Evolutionary conservation across 495 filamentous ascomycete species (phyloP), one percentile per base, ranked within the genome.

Genomic region (Podospora pseudoanserina): DNA sequence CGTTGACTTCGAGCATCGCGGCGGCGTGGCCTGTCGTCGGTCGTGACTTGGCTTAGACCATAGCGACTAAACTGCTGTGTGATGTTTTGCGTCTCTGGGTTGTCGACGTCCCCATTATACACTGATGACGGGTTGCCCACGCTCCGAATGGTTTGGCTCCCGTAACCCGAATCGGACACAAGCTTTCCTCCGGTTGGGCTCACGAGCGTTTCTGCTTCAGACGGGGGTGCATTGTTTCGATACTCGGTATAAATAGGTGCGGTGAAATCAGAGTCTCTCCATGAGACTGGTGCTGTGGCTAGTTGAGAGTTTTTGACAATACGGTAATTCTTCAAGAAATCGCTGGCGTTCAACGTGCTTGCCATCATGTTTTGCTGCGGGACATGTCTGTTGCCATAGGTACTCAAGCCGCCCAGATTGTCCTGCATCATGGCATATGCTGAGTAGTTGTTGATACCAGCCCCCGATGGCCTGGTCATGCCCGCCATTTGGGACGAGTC

Each of bases 111-210:
- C 23, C 77, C 80, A 66, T 77, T 80, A 7, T 84, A 78, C 13
- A 49, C 39, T 13, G 39, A 32, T 0, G 87, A 89, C 9, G 76
- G 79, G 13, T 84, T 82, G 0, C 81, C 79, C 60, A 79, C 73
- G 64, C 79, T 81, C 18, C 73, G 75, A 26, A 74, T 76, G 20
- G 71, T 67, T 62, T 75, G 74, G 65, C 84, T 89, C 11, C 81
- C 86, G 73, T 91, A 91, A 16, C 86, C 89, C 6, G 90, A 91
- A 72, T 92, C 90, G 1, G 83, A 85, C 2, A 80, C 78, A 27
- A 82, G 71, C 9, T 63, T 63, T 5, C 30, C n/a, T 11, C 80
- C 78, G 18, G 81, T 79, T 34, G 82, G 83, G 53, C 77, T 79
- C 65, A 86, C 79, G 39, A 49, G 39, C 23, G 85, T 87, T 34